Conservation (phyloP, 2,329 filamentous ascomycete genomes). For the Lachnellula subtilissima region DNA sequence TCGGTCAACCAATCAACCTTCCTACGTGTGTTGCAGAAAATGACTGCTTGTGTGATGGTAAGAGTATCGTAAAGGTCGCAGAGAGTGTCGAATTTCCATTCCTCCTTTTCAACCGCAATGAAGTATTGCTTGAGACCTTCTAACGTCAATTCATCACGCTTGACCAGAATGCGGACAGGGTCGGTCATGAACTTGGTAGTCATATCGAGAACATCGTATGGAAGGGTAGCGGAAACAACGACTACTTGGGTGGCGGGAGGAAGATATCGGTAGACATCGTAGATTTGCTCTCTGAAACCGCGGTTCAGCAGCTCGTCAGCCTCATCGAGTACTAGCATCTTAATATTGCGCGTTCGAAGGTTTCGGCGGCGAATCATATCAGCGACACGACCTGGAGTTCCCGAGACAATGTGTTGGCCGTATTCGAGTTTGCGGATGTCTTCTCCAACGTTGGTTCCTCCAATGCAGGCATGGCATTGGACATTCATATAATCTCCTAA, state of each 20-base stretch:
- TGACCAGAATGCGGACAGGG: slow-evolving; percentile 91
- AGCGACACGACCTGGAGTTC: slow-evolving; percentile 93
- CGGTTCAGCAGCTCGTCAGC: slow-evolving; percentile 80
- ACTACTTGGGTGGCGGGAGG: slow-evolving; percentile 98
- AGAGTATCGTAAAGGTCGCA: slow-evolving; percentile 98
- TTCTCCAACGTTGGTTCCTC: slow-evolving; percentile 94
- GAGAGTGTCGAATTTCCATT: slow-evolving; percentile 99
- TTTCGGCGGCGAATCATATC: slow-evolving; percentile 75
- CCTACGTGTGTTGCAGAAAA: slow-evolving; percentile 98
- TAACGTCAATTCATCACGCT: slow-evolving; percentile 96
- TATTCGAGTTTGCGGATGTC: slow-evolving; percentile 98
- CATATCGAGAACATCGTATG: slow-evolving; percentile 97
- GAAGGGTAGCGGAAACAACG: slow-evolving; percentile 91
- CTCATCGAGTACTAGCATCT: slow-evolving; percentile 74
- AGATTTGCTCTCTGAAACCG: slow-evolving; percentile 97
- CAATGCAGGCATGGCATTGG: slow-evolving; percentile 97
- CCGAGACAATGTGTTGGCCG: slow-evolving; percentile 94
- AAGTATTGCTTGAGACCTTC: slow-evolving; percentile 99
- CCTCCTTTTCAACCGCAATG: slow-evolving; percentile 98
- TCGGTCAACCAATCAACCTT: slow-evolving; percentile 99
- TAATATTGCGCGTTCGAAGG: slow-evolving; percentile 68
- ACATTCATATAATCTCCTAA: slow-evolving; percentile 99
- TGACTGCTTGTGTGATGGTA: slow-evolving; percentile 97
- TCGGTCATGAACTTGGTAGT: slow-evolving; percentile 99
- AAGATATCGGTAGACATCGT: slow-evolving; percentile 96